Base-by-base conservation (phyloP, 192 early-diverging fungal genomes). In the Chytriomyces hyalinus region DNA sequence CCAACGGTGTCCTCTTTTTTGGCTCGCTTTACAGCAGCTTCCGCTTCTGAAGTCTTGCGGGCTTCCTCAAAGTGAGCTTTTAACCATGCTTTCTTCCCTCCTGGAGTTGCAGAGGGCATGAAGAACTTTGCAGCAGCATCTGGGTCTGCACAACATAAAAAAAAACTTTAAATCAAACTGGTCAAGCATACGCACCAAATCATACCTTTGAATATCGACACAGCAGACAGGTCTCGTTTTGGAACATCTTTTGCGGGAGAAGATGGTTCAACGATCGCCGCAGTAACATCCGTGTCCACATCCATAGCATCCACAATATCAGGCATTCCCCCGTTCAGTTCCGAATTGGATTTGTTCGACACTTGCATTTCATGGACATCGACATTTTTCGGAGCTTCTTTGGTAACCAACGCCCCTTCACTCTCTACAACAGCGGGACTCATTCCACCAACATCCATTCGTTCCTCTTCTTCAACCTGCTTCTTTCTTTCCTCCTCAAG, bases 41-140 rank as follows among this genome's bases (percentile, higher is more conserved):
- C 53, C 5, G 53, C 53, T 57, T 47, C 45, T 49, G 49, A 15
- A 45, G 7, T 49, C 26, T 51, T 13, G 49, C 68, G 43, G 9
- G 47, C 20, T 22, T 49, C 68, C 50, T 70, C 26, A 44, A 22
- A 47, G 49, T 36, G 36, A 36, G 49, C 68, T 48, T 57, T 70
- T 7, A 70, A 22, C 68, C 68, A 70, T 15, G 68, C 68, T 28
- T 70, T 70, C 36, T 70, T 70, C 8, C 68, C 68, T 1, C 68
- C 68, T 1, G 50, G 13, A 6, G 5, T 70, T 11, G 66, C 47
- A n/a, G 68, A n/a, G 7, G 68, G 68, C 6, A 44, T 28, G 50
- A n/a, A 22, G 4, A 20, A 70, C 36, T 70, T 70, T 4, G 6
- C 24, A 9, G 49, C 26, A 0, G 68, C 47, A 22, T 70, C 68